Base-by-base conservation (phyloP, 495 filamentous ascomycete species). In the Cercophora newfieldiana region DNA sequence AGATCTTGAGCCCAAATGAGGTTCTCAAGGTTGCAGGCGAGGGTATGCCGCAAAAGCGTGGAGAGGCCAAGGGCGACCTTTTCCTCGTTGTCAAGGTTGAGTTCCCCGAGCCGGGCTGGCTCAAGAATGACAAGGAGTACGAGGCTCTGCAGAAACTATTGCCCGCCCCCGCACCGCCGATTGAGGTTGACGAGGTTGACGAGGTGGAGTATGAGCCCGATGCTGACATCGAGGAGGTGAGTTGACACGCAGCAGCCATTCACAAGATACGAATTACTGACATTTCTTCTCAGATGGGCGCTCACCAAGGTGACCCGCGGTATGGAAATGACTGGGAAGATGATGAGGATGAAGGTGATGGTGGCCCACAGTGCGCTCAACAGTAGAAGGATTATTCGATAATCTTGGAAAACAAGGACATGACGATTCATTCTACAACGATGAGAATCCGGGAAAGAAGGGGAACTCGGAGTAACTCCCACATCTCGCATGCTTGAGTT, bases 41-140 rank as follows among this genome's bases (percentile, higher is more conserved):
- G 76, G 95, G 95, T 51, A 99, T 99, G 95, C 94, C 96, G 7
- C 71, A 86, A 65, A 97, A 97, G 83, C 88, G 88, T 66, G 89
- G 87, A 62, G 95, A 99, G 31, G 69, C 75, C 5, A 91, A 88
- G 71, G 95, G 95, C 18, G 93, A 98, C 71, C 82, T 99, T 7
- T 99, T 93, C 76, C 83, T 99, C 29, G 73, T 89, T 21, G 89
- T 97, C 61, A 89, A 96, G 71, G 82, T 99, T 66, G 87, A 92
- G 51, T 98, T 98, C 81, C 95, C 95, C 25, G 87, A 92, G 60
- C 84, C 91, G 71, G 89, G 87, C 22, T 98, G 93, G 93, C 83
- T 90, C 51, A 84, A 89, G 59, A 85, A 89, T 58, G 85, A 90
- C 1, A 84, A 81, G 16, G 82, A 86, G 6, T 80, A 93, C 63